These are phyloP conservation scores for Fusarium ambrosium DNA, from an alignment of 2,329 filamentous ascomycete species.

Conservation along the genomic window DNA sequence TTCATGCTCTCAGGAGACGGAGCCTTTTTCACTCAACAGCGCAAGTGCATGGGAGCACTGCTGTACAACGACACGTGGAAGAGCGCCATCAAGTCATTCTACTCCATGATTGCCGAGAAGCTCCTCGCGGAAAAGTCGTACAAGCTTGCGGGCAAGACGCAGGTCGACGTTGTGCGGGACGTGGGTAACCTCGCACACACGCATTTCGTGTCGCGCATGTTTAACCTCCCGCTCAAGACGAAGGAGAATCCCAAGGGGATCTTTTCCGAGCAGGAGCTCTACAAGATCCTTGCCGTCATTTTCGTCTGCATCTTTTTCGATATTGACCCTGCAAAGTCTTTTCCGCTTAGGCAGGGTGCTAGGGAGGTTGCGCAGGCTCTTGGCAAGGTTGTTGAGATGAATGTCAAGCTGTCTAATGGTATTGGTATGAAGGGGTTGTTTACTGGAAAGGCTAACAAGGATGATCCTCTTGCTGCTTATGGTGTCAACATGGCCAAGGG, in stretches of 20 bases:
- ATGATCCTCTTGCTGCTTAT: constrained; percentile 71
- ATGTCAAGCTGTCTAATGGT: constrained; percentile 70
- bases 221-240: constrained; percentile 77
- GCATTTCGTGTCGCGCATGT: constrained; percentile 72
- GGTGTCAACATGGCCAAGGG: constrained; percentile 75
- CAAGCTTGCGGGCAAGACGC: constrained; percentile 65
- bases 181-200: constrained; percentile 77
- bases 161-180: constrained; percentile 79
- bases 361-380: constrained; percentile 70
- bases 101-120: constrained; percentile 70
- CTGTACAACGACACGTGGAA: constrained; percentile 74
- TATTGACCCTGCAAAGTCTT: constrained; percentile 75
- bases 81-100: constrained; percentile 75
- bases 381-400: constrained; percentile 72
- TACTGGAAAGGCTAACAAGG: constrained; percentile 64
- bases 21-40: constrained; percentile 62
- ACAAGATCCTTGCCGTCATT: constrained; percentile 74
- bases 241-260: constrained; percentile 70
- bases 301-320: constrained; percentile 77
- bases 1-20: constrained; percentile 70
- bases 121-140: constrained; percentile 76
- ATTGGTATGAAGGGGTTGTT: constrained; percentile 61
- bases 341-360: constrained; percentile 71
- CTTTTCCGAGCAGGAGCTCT: constrained; percentile 68
- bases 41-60: constrained; percentile 67